phyloP scores from a whole-genome alignment of 352 stramenopile genomes.

The Plasmopara viticola region DNA sequence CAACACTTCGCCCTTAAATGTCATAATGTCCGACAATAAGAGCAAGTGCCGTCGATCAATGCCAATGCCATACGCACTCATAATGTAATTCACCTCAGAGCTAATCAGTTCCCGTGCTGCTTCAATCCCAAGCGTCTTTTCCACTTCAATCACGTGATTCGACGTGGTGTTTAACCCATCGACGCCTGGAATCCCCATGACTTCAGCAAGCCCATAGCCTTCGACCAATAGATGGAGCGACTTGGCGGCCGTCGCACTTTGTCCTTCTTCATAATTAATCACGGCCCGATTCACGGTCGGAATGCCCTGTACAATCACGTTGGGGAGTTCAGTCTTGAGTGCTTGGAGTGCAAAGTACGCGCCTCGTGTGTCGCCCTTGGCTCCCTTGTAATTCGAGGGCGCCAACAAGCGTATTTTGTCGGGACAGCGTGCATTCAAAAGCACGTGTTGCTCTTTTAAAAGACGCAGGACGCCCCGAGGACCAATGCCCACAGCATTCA shows the following conservation, averaged over 20 bases:
- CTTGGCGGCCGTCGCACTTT: conserved; percentile 48
- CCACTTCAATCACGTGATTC: conserved; percentile 99
- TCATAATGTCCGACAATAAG: conserved; percentile 99
- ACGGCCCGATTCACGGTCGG: conserved; percentile 96
- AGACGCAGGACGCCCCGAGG: conserved; percentile 62
- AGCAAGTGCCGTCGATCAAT: conserved; percentile 99
- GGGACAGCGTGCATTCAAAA: conserved; percentile 74
- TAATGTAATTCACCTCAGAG: conserved; percentile 99
- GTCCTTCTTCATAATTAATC: conserved; percentile 96
- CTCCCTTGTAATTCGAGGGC: conserved; percentile 82
- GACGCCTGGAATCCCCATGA: conserved; percentile 97
- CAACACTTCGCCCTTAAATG: conserved; percentile 93
- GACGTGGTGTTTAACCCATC: conserved; percentile 94
- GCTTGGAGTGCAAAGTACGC: conserved; percentile 94
- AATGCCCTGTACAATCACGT: conserved; percentile 98
- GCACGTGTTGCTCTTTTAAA: conserved; percentile 81
- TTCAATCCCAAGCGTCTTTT: conserved; percentile 97
- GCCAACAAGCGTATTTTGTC: conserved; percentile 81
- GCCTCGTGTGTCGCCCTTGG: conserved; percentile 64
- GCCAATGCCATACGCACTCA: conserved; percentile 97
- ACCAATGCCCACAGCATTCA: conserved; percentile 74
- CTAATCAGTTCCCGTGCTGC: conserved; percentile 95
- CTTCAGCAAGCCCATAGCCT: conserved; percentile 95
- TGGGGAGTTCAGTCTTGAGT: conserved; percentile 92
- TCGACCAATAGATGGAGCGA: conserved; percentile 98